Conservation (phyloP, 345 rosid genomes). For the Sisymbrium altissimum region DNA sequence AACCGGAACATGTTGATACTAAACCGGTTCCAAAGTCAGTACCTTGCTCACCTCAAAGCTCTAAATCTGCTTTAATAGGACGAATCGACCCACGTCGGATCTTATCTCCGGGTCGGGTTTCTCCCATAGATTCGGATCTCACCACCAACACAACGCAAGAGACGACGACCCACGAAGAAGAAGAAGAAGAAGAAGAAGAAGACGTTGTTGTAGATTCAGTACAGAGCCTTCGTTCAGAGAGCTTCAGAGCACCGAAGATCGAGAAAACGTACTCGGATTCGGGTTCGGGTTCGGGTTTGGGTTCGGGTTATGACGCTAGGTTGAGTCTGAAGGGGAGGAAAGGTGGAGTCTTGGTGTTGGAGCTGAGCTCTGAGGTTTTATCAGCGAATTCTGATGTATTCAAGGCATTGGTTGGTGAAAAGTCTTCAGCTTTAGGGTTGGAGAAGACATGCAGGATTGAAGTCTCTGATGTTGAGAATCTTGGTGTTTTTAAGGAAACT, state of each 20-base stretch:
- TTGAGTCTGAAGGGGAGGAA: slow-evolving; percentile 64
- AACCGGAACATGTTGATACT: slow-evolving; percentile 32
- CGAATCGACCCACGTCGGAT: slow-evolving; percentile 89
- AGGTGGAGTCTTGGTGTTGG: slow-evolving; percentile 64
- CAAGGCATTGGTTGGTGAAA: slow-evolving; percentile 45
- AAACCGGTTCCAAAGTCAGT: slow-evolving; percentile 47
- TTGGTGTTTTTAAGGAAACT: slow-evolving; percentile 70
- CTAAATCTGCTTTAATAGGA: slow-evolving; percentile 62
- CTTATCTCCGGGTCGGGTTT: slow-evolving; percentile 92
- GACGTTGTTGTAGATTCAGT: slow-evolving; percentile 17
- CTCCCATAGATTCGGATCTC: slow-evolving; percentile 77
- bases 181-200: slow-evolving; percentile 27
- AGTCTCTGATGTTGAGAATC: slow-evolving; percentile 76
- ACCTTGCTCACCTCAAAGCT: slow-evolving; percentile 64
- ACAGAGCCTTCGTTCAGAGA: slow-evolving; percentile 37
- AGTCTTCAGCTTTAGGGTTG: slow-evolving; percentile 26
- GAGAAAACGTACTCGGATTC: slow-evolving; percentile 28
- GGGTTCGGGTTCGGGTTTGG: slow-evolving; percentile 15
- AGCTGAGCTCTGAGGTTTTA: slow-evolving; percentile 65
- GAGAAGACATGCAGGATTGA: slow-evolving; percentile 62
- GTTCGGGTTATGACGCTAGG: slow-evolving; percentile 62
- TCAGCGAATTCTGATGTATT: slow-evolving; percentile 63
- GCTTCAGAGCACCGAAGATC: slow-evolving; percentile 38
- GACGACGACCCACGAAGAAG: slow-evolving; percentile 9
- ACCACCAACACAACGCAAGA: slow-evolving; percentile 31